Evolutionary conservation across 139 green algal genomes (phyloP).

Genomic region (Chlorella sp.): DNA sequence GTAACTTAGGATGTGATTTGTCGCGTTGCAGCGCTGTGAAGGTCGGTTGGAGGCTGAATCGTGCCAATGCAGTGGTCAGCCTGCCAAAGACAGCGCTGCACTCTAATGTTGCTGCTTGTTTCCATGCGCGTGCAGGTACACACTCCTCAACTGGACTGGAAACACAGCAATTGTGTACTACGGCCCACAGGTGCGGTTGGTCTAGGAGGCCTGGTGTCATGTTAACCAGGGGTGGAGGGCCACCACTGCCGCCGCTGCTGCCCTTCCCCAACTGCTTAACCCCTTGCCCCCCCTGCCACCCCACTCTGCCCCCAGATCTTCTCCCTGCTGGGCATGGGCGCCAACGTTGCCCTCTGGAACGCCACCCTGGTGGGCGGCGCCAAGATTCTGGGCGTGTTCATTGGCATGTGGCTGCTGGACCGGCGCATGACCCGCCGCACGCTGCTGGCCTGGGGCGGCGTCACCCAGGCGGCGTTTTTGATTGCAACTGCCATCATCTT

Average conservation of each 20-base stretch:
- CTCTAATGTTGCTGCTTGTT: too few relatives aligned
- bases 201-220: too few relatives aligned
- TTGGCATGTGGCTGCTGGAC: constrained; percentile 9
- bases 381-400: constrained; percentile 21
- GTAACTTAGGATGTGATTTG: too few relatives aligned
- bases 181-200: background rate
- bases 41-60: too few relatives aligned
- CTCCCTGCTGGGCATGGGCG: constrained; percentile 16
- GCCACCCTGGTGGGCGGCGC: constrained; percentile 9
- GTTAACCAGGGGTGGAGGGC: too few relatives aligned
- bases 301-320: constrained; percentile 5
- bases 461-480: background rate
- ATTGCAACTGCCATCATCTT: background rate
- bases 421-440: background rate
- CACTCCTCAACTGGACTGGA: constrained; percentile 17
- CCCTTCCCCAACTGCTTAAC: too few relatives aligned
- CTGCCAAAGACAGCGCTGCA: too few relatives aligned
- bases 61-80: too few relatives aligned
- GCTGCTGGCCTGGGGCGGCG: background rate
- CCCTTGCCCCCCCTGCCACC: too few relatives aligned
- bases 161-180: constrained; percentile 21
- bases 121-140: too few relatives aligned
- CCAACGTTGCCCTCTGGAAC: constrained; percentile 7
- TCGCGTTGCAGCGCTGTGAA: too few relatives aligned
- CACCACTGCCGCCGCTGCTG: too few relatives aligned